Evolutionary conservation across 352 stramenopile species (phyloP), one percentile per base, ranked within the genome.

Genomic region (Pythium guiyangense): DNA sequence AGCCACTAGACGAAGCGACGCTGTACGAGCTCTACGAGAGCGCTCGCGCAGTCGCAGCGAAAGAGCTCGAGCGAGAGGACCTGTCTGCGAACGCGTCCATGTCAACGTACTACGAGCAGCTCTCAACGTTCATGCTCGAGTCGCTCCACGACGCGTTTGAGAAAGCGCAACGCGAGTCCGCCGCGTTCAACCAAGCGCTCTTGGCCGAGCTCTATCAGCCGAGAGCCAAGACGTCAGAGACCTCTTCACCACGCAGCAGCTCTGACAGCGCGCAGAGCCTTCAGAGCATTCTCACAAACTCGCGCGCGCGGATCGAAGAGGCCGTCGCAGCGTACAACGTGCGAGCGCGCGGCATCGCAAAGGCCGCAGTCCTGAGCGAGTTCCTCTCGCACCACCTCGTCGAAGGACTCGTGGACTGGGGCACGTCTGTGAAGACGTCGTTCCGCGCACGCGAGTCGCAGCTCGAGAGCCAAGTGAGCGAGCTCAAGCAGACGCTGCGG

Each of bases 381-480:
- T 88, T 85, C 58, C 59, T 89, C 10, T 55, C 70, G 2, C 64
- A 84, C 15, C 78, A 76, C 27, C 61, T 89, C n/a, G 54, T 77
- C 0, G 69, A 80, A 11, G 73, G 71, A 8, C 56, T 92, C 22
- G 64, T 88, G 6, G 72, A 84, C 25, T 92, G 81, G 81, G 65
- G 71, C 3, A 52, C 64, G 0, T 39, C 63, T 15, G 71, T 92
- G 22, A 85, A 80, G 62, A 72, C 47, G 11, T 46, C 73, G 0
- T 89, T 85, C 37, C 74, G 79, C 6, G 63, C 68, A 1, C 72
- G 84, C 43, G 63, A 84, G 46, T 49, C 64, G 1, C 65, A 76
- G 45, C 31, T 75, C 22, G 64, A 70, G 39, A 66, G 52, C 27
- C 60, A 76, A 35, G 67, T 90, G 40, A 64, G 70, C 14, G 65